phyloP scores from a whole-genome alignment of 257 asterid genomes.

The Solanum peruvianum region DNA sequence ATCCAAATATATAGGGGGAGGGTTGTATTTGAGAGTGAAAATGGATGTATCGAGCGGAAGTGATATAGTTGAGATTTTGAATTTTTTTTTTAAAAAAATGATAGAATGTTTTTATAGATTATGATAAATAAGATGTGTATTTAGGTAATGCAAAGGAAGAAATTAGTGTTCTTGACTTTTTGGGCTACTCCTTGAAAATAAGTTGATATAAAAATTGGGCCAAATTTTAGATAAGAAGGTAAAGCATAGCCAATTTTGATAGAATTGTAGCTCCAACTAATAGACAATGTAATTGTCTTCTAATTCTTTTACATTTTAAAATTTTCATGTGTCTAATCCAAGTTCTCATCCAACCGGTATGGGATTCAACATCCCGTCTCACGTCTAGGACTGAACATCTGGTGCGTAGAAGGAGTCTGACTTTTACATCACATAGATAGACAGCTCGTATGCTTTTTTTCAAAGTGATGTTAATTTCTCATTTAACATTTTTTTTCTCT shows the following conservation, averaged over 20 bases:
- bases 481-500: conserved; percentile 12
- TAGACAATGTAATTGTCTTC: not conserved
- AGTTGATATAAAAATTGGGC: not conserved
- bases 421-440: conserved; percentile 22
- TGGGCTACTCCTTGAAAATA: not conserved
- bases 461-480: conserved; percentile 12
- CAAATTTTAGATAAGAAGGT: not conserved
- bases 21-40: too few relatives aligned
- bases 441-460: conserved; percentile 28
- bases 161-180: too few relatives aligned
- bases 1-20: too few relatives aligned
- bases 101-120: too few relatives aligned
- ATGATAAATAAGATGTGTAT: too few relatives aligned
- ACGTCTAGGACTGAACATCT: not conserved
- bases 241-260: not conserved
- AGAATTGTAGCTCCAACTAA: not conserved
- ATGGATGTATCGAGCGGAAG: too few relatives aligned
- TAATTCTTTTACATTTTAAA: not conserved
- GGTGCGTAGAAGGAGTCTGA: rapidly evolving
- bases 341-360: not conserved
- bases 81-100: too few relatives aligned
- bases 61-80: too few relatives aligned
- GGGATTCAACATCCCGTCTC: not conserved
- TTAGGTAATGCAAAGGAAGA: not conserved
- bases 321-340: not conserved